A percentile compares a stretch with the other conserved stretches of the same genome.
Evolutionary conservation across 164 flowering plant genomes (phyloP).

Genomic region (Stephania cephalantha): DNA sequence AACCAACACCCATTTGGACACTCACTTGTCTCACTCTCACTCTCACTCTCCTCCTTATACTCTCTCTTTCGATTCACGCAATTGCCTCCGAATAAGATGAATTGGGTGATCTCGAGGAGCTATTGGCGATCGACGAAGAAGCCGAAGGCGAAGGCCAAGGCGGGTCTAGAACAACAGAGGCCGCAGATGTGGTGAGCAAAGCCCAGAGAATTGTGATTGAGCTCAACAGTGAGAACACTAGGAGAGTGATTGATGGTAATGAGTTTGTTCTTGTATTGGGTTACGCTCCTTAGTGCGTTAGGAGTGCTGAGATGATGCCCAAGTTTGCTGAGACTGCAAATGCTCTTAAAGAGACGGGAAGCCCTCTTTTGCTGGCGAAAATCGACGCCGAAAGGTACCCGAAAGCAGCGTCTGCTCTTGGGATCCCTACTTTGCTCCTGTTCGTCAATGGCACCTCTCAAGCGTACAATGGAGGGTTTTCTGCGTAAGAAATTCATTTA

Average conservation of each 20-base stretch:
- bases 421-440: conserved; percentile 76
- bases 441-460: conserved; percentile 73
- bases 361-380: conserved; percentile 64
- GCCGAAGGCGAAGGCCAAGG: conserved; percentile 25
- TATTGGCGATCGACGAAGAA: conserved; percentile 65
- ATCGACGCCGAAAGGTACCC: conserved; percentile 74
- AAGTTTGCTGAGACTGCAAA: conserved; percentile 82
- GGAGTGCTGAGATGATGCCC: conserved; percentile 95
- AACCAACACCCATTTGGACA: conserved; percentile 33
- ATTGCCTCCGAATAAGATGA: conserved; percentile 35
- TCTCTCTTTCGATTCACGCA: conserved; percentile 22
- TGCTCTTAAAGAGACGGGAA: conserved; percentile 51
- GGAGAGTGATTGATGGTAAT: conserved; percentile 47
- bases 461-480: conserved; percentile 67
- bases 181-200: conserved; percentile 43
- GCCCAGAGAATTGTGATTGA: conserved; percentile 78
- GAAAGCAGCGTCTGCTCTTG: conserved; percentile 59
- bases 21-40: conserved; percentile 32
- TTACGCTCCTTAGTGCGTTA: conserved; percentile 83
- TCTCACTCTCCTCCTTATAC: conserved; percentile 28
- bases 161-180: conserved; percentile 34
- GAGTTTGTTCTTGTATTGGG: conserved; percentile 82
- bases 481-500: conserved; percentile 39
- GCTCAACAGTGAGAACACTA: conserved; percentile 50
- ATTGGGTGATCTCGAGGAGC: conserved; percentile 48